phyloP scores from a whole-genome alignment of 2,329 filamentous ascomycete species.

The Scedosporium apiospermum region DNA sequence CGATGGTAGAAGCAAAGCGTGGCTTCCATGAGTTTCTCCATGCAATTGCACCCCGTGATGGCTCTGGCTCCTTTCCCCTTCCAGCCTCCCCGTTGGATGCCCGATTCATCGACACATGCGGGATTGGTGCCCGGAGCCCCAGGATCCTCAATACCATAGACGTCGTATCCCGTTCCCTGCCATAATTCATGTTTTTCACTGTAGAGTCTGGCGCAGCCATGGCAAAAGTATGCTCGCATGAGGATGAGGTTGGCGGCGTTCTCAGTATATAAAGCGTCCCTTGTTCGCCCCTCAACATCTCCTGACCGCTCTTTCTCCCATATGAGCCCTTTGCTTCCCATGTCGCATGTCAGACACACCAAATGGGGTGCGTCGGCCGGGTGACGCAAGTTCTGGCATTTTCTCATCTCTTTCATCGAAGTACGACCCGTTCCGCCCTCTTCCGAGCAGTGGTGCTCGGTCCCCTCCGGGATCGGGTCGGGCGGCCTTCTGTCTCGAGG shows the following conservation, averaged over 20 bases:
- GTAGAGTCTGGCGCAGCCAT: conserved; percentile 14
- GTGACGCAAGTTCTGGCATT: no score
- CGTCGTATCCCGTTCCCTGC: conserved; percentile 10
- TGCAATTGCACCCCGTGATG: conserved; percentile 28
- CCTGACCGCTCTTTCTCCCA: no score
- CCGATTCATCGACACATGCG: neutral
- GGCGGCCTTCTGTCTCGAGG: conserved; percentile 5
- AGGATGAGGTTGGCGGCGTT: conserved; percentile 11
- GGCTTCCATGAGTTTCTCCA: conserved; percentile 20
- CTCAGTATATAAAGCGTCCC: conserved; percentile 9
- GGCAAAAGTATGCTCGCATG: conserved; percentile 27
- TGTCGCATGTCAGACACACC: no score
- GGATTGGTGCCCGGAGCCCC: neutral
- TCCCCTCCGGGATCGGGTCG: neutral
- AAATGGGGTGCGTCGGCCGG: no score
- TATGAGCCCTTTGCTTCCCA: no score
- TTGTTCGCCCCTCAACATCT: no score
- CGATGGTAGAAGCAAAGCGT: conserved; percentile 27
- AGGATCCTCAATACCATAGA: conserved; percentile 17
- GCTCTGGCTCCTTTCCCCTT: conserved; percentile 6
- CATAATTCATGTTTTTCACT: conserved; percentile 3
- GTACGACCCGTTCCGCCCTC: neutral
- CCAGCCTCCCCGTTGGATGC: neutral
- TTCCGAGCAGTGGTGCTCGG: neutral
- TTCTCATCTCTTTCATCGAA: no score